Evolutionary conservation across 805 yeast species (phyloP), one percentile per base, ranked within the genome.

Genomic region (Teunomyces funiuensis): DNA sequence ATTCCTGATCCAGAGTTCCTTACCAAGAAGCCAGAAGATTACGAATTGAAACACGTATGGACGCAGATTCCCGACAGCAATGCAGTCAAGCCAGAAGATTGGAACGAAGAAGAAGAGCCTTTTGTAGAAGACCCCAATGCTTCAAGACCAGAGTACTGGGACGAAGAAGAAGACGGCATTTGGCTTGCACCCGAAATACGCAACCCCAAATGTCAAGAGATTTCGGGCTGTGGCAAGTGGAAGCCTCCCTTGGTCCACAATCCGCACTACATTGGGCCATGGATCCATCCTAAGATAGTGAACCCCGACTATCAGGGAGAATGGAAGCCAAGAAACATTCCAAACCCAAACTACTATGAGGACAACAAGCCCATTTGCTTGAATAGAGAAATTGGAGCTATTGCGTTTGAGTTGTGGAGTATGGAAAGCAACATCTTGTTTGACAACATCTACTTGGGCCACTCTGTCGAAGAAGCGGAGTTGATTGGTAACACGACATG

Each of bases 401-500:
- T 88, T 33, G 96, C 95, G 6, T 86, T 90, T 55, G 97, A 89
- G 62, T 69, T 89, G 48, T 89, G 96, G 96, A 78, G 91, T 36
- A 84, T 89, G 82, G 83, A 86, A 49, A 72, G 73, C 31, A 78
- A 85, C 37, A 77, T 88, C 38, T 52, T 86, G 59, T 87, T 89
- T 58, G 88, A 88, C 60, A 87, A 89, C 65, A 79, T 89, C 46
- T 90, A 89, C 60, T 61, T 89, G 46, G 97, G 97, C 22, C 90
- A 87, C 57, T 80, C 86, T 1, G 68, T 89, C n/a, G 70, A 66
- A 28, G 96, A 89, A 56, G 97, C 97, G 9, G 96, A 90, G 67
- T 42, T 57, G 7, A 71, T 89, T 49, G 97, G 97, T 23, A 89
- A 90, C 58, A 61, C 66, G 6, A 88, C 97, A 0, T 89, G 78